phyloP scores from a whole-genome alignment of 2,329 filamentous ascomycete species.

The Hawksworthiomyces lignivorus region DNA sequence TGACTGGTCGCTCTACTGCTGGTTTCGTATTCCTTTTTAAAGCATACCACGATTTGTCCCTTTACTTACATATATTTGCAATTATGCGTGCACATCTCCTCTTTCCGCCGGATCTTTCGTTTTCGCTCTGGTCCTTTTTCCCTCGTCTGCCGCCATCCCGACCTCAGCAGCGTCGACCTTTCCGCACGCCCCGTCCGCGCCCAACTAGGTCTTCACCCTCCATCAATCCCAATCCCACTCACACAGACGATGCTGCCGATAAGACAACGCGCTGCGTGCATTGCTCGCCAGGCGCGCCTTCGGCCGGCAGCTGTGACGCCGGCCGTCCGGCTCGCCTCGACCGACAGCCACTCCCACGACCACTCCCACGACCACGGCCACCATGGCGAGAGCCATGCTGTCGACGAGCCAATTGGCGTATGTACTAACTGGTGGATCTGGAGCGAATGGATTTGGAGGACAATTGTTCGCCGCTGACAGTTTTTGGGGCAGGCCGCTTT shows the following conservation, averaged over 20 bases:
- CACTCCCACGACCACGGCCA: slow-evolving; percentile 9
- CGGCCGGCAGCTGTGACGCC: slow-evolving; percentile 20
- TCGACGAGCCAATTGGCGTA: slow-evolving; percentile 50
- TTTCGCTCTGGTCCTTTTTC: slow-evolving; percentile 9
- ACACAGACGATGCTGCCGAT: slow-evolving; percentile 32
- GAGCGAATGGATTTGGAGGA: too few species aligned
- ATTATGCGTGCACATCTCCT: background rate
- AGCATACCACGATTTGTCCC: too few species aligned
- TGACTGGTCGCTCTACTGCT: slow-evolving; percentile 9
- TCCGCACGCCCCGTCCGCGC: too few species aligned
- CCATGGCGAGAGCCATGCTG: slow-evolving; percentile 34
- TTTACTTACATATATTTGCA: background rate
- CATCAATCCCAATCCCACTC: too few species aligned
- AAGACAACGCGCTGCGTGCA: slow-evolving; percentile 27
- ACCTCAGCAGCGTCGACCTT: too few species aligned
- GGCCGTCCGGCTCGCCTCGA: slow-evolving; percentile 40
- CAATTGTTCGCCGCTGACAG: background rate
- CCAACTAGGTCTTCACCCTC: too few species aligned
- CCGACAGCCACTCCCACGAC: slow-evolving; percentile 13
- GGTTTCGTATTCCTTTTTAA: background rate
- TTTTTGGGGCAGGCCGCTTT: slow-evolving; percentile 43
- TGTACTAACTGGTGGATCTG: slow-evolving; percentile 19
- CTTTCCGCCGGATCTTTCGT: slow-evolving; percentile 1
- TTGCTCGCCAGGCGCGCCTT: slow-evolving; percentile 27
- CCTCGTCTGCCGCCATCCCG: too few species aligned